phyloP scores from a whole-genome alignment of 352 stramenopile genomes.

The Elongisporangium senticosum region DNA sequence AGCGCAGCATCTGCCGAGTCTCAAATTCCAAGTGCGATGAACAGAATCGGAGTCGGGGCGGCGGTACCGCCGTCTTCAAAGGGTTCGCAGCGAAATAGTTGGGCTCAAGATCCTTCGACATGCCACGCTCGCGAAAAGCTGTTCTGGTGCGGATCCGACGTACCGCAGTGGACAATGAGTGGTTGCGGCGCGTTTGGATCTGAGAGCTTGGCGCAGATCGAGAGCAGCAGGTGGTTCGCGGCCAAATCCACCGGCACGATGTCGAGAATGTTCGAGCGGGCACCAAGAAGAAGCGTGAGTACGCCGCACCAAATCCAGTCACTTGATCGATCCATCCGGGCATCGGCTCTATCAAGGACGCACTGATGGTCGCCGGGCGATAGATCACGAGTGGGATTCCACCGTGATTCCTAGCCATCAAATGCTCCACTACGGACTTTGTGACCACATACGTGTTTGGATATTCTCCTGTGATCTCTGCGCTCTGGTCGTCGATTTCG shows the following conservation, averaged over 20 bases:
- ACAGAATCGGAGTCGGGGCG: slow-evolving; percentile 69
- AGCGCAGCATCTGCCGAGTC: slow-evolving; percentile 74
- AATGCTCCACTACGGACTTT: slow-evolving; percentile 84
- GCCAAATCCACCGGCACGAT: slow-evolving; percentile 78
- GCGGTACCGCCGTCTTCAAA: slow-evolving; percentile 37
- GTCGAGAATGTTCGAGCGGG: slow-evolving; percentile 73
- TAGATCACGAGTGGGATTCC: slow-evolving; percentile 75
- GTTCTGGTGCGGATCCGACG: slow-evolving; percentile 72
- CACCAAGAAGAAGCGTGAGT: slow-evolving; percentile 73
- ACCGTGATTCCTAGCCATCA: slow-evolving; percentile 41
- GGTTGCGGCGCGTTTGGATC: slow-evolving; percentile 16
- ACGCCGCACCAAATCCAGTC: slow-evolving; percentile 68
- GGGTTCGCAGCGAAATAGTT: slow-evolving; percentile 74
- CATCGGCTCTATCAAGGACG: slow-evolving; percentile 77
- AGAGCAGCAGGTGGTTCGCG: slow-evolving; percentile 74
- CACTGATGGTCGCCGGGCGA: slow-evolving; percentile 79
- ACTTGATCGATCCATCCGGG: slow-evolving; percentile 82
- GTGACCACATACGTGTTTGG: slow-evolving; percentile 88
- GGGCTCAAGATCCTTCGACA: slow-evolving; percentile 48
- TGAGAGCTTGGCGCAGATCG: slow-evolving; percentile 27
- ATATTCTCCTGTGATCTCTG: slow-evolving; percentile 85
- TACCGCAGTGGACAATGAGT: slow-evolving; percentile 70
- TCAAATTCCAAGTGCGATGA: slow-evolving; percentile 75
- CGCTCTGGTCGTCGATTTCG: slow-evolving; percentile 54
- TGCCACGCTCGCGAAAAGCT: slow-evolving; percentile 65